Conservation (phyloP, 2,329 filamentous ascomycete species). For the Myriangium duriaei region DNA sequence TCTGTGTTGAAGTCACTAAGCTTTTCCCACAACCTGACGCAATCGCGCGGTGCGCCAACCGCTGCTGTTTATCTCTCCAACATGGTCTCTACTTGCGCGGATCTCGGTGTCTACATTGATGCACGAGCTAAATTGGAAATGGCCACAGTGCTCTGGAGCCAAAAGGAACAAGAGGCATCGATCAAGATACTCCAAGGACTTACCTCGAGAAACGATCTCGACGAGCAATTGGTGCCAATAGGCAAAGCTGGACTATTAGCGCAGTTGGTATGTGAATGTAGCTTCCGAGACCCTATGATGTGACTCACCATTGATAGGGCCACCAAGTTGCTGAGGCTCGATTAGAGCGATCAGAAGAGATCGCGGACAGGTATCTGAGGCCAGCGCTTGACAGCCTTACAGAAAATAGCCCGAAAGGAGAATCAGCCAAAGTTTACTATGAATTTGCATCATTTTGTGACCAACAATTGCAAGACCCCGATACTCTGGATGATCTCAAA, state of each 20-base stretch:
- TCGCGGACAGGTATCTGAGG: slow-evolving; percentile 74
- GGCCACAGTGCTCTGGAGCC: slow-evolving; percentile 85
- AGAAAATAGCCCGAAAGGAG: slow-evolving; percentile 51
- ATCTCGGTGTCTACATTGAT: slow-evolving; percentile 63
- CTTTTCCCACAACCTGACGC: slow-evolving; percentile 67
- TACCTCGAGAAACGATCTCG: slow-evolving; percentile 47
- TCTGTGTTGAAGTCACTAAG: slow-evolving; percentile 63
- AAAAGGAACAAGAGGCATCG: slow-evolving; percentile 78
- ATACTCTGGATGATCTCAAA: slow-evolving; percentile 70
- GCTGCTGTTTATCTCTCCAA: slow-evolving; percentile 73
- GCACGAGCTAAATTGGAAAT: slow-evolving; percentile 68
- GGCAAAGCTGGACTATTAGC: slow-evolving; percentile 70
- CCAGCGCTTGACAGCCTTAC: slow-evolving; percentile 74
- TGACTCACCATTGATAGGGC: slow-evolving; percentile 36
- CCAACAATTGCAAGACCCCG: slow-evolving; percentile 76
- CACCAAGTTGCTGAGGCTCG: slow-evolving; percentile 81
- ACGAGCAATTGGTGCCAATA: slow-evolving; percentile 57
- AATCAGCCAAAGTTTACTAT: slow-evolving; percentile 81
- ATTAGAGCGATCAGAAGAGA: slow-evolving; percentile 79
- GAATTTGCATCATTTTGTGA: slow-evolving; percentile 95
- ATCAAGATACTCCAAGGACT: slow-evolving; percentile 78
- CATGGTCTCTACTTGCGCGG: slow-evolving; percentile 56
- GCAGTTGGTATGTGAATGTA: slow-evolving; percentile 46
- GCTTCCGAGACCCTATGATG: slow-evolving; percentile 10
- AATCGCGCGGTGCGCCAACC: slow-evolving; percentile 75